A percentile compares a stretch with the other conserved stretches of the same genome.
These are phyloP conservation scores for Fistulifera solaris DNA, from an alignment of 108 stramenopile species.

Conservation along the genomic window DNA sequence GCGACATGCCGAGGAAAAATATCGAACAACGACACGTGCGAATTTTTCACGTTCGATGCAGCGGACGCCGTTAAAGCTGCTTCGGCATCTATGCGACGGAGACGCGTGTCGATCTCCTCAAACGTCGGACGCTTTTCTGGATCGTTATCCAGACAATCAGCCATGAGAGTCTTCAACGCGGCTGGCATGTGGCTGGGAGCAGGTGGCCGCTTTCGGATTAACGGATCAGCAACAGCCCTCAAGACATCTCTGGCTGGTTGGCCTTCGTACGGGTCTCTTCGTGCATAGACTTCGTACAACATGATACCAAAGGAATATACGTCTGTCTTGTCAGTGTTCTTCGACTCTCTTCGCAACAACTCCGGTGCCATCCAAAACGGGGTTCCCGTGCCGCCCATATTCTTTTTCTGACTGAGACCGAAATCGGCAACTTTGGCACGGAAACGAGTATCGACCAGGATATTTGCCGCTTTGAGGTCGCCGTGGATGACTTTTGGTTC, in stretches of 20 bases:
- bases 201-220: slow-evolving; percentile 37
- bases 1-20: slow-evolving; percentile 53
- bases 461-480: slow-evolving; percentile 48
- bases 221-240: slow-evolving; percentile 22
- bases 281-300: slow-evolving; percentile 24
- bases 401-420: slow-evolving; percentile 38
- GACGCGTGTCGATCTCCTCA: slow-evolving; percentile 33
- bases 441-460: slow-evolving; percentile 46
- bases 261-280: slow-evolving; percentile 46
- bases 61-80: slow-evolving; percentile 1
- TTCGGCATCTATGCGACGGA: slow-evolving; percentile 23
- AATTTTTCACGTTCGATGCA: neutral
- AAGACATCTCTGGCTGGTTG: slow-evolving; percentile 31
- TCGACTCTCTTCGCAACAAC: slow-evolving; percentile 32
- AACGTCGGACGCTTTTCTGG: slow-evolving; percentile 24
- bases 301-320: slow-evolving; percentile 61
- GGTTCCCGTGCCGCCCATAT: slow-evolving; percentile 54
- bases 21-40: slow-evolving; percentile 9
- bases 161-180: slow-evolving; percentile 5
- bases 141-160: slow-evolving; percentile 2
- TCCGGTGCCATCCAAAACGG: slow-evolving; percentile 98
- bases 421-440: slow-evolving; percentile 53
- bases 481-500: slow-evolving; percentile 47
- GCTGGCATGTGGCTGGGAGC: slow-evolving; percentile 20
- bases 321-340: slow-evolving; percentile 37